Evolutionary conservation across 805 yeast species (phyloP).

Genomic region (Candida krabiensis): DNA sequence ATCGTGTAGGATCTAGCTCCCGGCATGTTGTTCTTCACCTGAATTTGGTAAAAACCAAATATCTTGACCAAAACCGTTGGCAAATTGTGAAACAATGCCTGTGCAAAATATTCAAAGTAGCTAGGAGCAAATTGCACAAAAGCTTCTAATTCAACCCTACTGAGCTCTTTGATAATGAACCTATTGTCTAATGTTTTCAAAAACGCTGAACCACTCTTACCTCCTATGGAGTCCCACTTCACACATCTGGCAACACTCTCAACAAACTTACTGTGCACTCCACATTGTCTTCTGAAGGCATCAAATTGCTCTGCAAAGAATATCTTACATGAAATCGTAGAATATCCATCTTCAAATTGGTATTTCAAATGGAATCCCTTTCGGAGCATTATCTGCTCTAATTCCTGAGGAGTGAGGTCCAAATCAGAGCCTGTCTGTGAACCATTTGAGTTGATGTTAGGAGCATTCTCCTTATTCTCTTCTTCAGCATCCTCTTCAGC

Average conservation of each 20-base stretch:
- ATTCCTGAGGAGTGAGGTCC: slow-evolving; percentile 22
- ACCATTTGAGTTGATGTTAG: slow-evolving; percentile 12
- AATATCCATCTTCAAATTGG: slow-evolving; percentile 83
- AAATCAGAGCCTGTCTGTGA: slow-evolving; percentile 8
- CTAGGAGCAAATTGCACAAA: slow-evolving; percentile 95
- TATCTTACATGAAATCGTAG: slow-evolving; percentile 85
- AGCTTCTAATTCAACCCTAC: slow-evolving; percentile 87
- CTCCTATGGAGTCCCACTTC: slow-evolving; percentile 95
- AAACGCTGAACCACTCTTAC: slow-evolving; percentile 94
- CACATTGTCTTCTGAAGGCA: slow-evolving; percentile 85
- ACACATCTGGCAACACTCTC: slow-evolving; percentile 92
- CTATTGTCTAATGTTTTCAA: slow-evolving; percentile 89
- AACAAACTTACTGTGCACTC: slow-evolving; percentile 68
- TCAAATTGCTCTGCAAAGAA: slow-evolving; percentile 96
- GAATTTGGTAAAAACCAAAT: slow-evolving; percentile 93
- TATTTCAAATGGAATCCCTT: slow-evolving; percentile 89
- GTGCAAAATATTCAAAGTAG: slow-evolving; percentile 93
- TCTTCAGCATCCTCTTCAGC: slow-evolving; percentile 19
- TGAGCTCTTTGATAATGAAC: slow-evolving; percentile 83
- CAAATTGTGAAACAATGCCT: slow-evolving; percentile 89
- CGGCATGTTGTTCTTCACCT: slow-evolving; percentile 73
- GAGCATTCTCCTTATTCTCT: slow-evolving; percentile 9
- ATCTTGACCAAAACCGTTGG: slow-evolving; percentile 94
- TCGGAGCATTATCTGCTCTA: slow-evolving; percentile 74
- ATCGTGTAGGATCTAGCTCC: slow-evolving; percentile 72